Percentiles rank a stretch among this genome's conserved stretches.
These are phyloP conservation scores for Candida tetrigidarum DNA, from an alignment of 1,139 yeast genomes.

Conservation along the genomic window DNA sequence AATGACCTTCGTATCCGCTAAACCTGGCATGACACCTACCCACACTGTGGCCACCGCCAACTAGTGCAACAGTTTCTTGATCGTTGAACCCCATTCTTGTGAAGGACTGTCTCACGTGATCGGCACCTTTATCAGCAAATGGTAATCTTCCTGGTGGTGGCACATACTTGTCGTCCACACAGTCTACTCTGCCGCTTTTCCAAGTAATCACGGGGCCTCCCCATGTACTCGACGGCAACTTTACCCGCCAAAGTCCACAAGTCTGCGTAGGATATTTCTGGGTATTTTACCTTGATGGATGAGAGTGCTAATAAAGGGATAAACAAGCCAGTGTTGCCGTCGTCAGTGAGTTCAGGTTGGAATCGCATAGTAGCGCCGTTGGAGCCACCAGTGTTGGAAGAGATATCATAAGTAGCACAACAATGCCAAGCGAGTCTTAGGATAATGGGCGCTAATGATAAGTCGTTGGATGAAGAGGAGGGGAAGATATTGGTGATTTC, in stretches of 20 bases:
- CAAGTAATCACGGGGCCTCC: conserved; percentile 63
- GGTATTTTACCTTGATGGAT: conserved; percentile 57
- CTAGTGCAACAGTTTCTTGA: conserved; percentile 63
- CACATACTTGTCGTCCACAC: conserved; percentile 50
- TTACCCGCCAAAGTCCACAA: conserved; percentile 70
- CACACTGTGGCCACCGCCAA: conserved; percentile 69
- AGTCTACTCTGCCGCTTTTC: conserved; percentile 68
- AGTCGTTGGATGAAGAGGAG: conserved; percentile 53
- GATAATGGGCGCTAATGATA: conserved; percentile 66
- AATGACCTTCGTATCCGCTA: conserved; percentile 50
- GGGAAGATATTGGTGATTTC: conserved; percentile 22
- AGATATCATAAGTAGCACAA: conserved; percentile 64
- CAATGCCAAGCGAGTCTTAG: conserved; percentile 75
- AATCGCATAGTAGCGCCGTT: conserved; percentile 72
- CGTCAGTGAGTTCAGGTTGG: conserved; percentile 49
- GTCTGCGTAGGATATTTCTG: conserved; percentile 67
- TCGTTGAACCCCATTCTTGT: conserved; percentile 64
- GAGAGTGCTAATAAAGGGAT: conserved; percentile 59
- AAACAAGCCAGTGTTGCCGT: conserved; percentile 64
- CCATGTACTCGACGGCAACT: conserved; percentile 58
- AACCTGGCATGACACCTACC: conserved; percentile 64
- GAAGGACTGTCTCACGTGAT: conserved; percentile 59
- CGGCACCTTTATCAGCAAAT: conserved; percentile 54
- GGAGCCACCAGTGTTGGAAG: conserved; percentile 64
- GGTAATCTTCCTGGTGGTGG: conserved; percentile 71